phyloP scores from a whole-genome alignment of 345 rosid species.

The Salix udensis region DNA sequence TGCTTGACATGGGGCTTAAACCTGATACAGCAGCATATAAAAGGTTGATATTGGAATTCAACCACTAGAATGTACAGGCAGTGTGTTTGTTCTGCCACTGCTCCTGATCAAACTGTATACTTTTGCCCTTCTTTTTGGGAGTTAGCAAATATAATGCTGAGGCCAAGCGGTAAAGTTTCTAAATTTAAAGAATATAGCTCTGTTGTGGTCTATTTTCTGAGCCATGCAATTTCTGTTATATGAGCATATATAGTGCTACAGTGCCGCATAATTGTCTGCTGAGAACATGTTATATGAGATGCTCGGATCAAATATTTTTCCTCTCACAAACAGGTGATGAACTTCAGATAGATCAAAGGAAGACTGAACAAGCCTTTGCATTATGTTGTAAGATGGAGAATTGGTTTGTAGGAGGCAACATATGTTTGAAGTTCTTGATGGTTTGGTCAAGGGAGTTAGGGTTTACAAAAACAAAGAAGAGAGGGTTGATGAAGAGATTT shows the following conservation, averaged over 20 bases:
- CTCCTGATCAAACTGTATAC: neutral
- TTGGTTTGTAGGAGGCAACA: neutral
- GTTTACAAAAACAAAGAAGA: neutral
- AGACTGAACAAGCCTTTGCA: neutral
- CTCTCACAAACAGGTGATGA: neutral
- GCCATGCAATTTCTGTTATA: neutral
- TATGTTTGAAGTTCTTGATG: neutral
- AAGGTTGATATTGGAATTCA: constrained; percentile 52
- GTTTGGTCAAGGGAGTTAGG: neutral
- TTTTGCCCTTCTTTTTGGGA: neutral
- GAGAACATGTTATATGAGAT: neutral
- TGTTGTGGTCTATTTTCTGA: no score
- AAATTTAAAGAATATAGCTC: no score
- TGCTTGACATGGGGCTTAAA: constrained; percentile 60
- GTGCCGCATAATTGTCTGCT: neutral
- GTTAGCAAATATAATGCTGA: no score
- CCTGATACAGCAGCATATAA: constrained; percentile 56
- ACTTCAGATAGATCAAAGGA: neutral
- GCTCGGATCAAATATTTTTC: neutral
- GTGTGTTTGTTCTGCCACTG: neutral
- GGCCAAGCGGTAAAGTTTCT: no score
- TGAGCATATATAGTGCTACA: neutral
- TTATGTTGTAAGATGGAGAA: neutral
- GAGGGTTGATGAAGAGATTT: neutral
- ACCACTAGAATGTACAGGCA: neutral